These are phyloP conservation scores for Aspergillus luchuensis DNA, from an alignment of 2,329 filamentous ascomycete species.

Conservation along the genomic window DNA sequence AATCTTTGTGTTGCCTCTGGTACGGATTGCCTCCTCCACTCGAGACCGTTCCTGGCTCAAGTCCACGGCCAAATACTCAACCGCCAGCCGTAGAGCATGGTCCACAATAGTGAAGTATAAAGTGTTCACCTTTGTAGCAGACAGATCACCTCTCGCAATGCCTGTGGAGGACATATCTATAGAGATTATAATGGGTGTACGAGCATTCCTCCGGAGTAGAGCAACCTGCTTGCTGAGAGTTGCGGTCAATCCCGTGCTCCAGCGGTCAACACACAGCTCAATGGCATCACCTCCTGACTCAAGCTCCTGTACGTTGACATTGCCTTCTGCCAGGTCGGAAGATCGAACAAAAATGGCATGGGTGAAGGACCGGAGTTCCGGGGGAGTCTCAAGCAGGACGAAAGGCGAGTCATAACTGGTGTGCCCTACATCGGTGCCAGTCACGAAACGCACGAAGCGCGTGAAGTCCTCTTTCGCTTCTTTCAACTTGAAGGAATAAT, in stretches of 20 bases:
- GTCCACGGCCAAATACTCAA: conserved; percentile 45
- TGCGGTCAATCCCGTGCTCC: conserved; percentile 54
- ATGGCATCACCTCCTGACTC: conserved; percentile 63
- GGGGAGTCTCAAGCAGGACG: conserved; percentile 60
- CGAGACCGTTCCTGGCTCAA: conserved; percentile 34
- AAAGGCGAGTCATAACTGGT: conserved; percentile 63
- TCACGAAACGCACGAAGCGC: conserved; percentile 60
- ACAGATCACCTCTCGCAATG: conserved; percentile 14
- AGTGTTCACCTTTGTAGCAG: conserved; percentile 16
- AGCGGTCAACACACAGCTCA: conserved; percentile 62
- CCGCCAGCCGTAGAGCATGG: conserved; percentile 43
- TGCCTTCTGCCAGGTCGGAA: conserved; percentile 37
- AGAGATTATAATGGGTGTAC: conserved; percentile 60
- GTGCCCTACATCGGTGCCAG: conserved; percentile 54
- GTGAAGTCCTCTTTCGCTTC: conserved; percentile 63
- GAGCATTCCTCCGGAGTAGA: conserved; percentile 58
- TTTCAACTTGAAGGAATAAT: conserved; percentile 52
- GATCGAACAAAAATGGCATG: conserved; percentile 44
- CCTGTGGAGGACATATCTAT: conserved; percentile 45
- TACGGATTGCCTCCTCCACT: conserved; percentile 32
- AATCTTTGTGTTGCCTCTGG: conserved; percentile 44
- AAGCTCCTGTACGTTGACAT: conserved; percentile 52
- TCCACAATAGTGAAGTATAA: conserved; percentile 40
- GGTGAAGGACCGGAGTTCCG: conserved; percentile 56
- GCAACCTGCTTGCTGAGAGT: conserved; percentile 59